A percentile compares a stretch with the other conserved stretches of the same genome.
Conservation (phyloP, 176 grass and related monocot species). For the Avena atlantica region DNA sequence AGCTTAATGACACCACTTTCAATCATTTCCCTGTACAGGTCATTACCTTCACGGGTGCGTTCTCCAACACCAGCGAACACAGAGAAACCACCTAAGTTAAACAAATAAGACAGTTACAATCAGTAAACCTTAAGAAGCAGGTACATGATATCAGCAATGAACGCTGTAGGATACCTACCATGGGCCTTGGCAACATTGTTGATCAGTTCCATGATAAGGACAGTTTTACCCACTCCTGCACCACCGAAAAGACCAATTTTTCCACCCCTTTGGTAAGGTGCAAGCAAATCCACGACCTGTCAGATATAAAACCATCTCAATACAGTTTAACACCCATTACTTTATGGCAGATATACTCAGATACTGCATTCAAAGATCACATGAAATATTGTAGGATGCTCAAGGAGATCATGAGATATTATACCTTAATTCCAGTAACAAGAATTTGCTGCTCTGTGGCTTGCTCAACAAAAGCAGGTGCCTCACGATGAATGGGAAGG, state of each 20-base stretch:
- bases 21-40: slow-evolving; percentile 98
- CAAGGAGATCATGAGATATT: neutral
- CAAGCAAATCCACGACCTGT: slow-evolving; percentile 94
- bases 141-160: neutral
- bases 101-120: slow-evolving; percentile 18
- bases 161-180: slow-evolving; percentile 53
- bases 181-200: slow-evolving; percentile 98
- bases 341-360: neutral
- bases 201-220: slow-evolving; percentile 97
- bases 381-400: neutral
- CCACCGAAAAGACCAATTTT: slow-evolving; percentile 98
- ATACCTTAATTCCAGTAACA: slow-evolving; percentile 96
- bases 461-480: slow-evolving; percentile 93
- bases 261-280: slow-evolving; percentile 93
- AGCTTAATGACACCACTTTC: slow-evolving; percentile 99
- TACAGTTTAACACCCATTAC: neutral
- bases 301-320: slow-evolving; percentile 29
- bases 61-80: slow-evolving; percentile 97
- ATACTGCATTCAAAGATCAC: neutral
- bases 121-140: slow-evolving; percentile 2
- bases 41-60: slow-evolving; percentile 94
- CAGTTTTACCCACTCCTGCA: slow-evolving; percentile 98
- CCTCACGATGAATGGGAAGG: slow-evolving; percentile 94
- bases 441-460: slow-evolving; percentile 95
- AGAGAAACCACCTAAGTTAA: slow-evolving; percentile 93